A percentile compares a stretch with the other conserved stretches of the same genome.
Evolutionary conservation across 768 basidiomycete species (phyloP).

Genomic region (Podaxis sp.): DNA sequence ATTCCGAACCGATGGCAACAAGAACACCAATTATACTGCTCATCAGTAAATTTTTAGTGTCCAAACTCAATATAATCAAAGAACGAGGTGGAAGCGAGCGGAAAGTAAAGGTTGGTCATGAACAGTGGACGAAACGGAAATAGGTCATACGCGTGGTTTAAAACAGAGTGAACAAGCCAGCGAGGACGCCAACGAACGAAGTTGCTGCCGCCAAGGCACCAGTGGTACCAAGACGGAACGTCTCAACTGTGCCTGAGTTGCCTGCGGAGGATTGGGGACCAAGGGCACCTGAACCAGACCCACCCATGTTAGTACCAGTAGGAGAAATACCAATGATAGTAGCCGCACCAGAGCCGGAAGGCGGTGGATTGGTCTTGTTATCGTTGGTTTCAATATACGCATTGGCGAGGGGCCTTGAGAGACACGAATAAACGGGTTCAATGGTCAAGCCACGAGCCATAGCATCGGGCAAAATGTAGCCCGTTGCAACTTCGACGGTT

Average conservation of each 20-base stretch:
- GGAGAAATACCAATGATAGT: not conserved
- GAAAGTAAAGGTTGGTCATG: not conserved
- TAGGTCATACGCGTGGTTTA: not conserved
- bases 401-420: constrained; percentile 50
- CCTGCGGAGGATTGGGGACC: not conserved
- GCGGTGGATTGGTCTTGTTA: constrained; percentile 58
- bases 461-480: constrained; percentile 82
- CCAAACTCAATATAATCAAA: constrained; percentile 1
- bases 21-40: constrained; percentile 1
- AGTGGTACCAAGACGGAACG: not conserved
- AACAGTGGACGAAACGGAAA: not conserved
- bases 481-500: constrained; percentile 79
- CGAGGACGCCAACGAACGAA: not conserved
- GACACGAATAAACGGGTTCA: constrained; percentile 66
- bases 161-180: not conserved
- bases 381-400: constrained; percentile 83
- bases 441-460: constrained; percentile 68
- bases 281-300: not conserved
- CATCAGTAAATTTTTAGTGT: not conserved
- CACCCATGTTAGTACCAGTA: constrained; percentile 5
- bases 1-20: not conserved
- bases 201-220: not conserved
- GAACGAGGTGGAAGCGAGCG: not conserved
- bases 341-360: constrained; percentile 13
- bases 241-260: not conserved